Percentiles rank a stretch among this genome's conserved stretches.
Conservation (phyloP, 139 green algal genomes). For the Picochlorum sp. region DNA sequence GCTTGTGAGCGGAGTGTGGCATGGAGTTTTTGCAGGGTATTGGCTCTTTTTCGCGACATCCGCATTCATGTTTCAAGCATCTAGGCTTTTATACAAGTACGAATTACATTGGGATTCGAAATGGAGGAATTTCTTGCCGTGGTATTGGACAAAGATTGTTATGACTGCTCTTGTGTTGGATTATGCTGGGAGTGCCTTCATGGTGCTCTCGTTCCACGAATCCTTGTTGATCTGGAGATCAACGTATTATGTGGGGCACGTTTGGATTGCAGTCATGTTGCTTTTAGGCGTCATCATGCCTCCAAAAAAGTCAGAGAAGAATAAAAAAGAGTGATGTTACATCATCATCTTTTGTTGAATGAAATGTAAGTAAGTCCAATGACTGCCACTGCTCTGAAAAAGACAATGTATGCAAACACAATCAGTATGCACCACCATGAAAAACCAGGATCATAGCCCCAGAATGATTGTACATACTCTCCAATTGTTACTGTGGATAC, state of each 20-base stretch:
- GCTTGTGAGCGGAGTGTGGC: constrained; percentile 69
- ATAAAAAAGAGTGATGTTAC: not conserved
- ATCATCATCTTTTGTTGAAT: constrained; percentile 53
- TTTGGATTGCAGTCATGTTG: constrained; percentile 28
- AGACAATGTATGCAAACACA: constrained; percentile 42
- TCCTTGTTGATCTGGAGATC: constrained; percentile 29
- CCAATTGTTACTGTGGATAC: constrained; percentile 18
- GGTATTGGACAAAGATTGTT: constrained; percentile 26
- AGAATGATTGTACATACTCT: constrained; percentile 38
- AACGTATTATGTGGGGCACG: constrained; percentile 34
- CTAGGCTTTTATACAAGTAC: constrained; percentile 32
- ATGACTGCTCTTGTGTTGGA: constrained; percentile 34
- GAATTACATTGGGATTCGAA: constrained; percentile 21
- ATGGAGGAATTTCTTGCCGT: constrained; percentile 12
- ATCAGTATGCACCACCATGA: constrained; percentile 39
- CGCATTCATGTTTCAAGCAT: constrained; percentile 34
- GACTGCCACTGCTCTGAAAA: constrained; percentile 27
- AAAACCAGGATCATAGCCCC: constrained; percentile 57
- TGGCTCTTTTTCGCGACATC: constrained; percentile 37
- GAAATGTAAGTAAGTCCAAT: constrained; percentile 49
- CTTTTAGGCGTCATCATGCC: constrained; percentile 24
- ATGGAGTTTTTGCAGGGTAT: constrained; percentile 60
- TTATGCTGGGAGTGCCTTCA: constrained; percentile 37
- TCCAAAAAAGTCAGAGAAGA: constrained; percentile 6
- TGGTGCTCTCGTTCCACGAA: constrained; percentile 32